Evolutionary conservation across 768 basidiomycete species (phyloP).

Genomic region (Mycena floridula): DNA sequence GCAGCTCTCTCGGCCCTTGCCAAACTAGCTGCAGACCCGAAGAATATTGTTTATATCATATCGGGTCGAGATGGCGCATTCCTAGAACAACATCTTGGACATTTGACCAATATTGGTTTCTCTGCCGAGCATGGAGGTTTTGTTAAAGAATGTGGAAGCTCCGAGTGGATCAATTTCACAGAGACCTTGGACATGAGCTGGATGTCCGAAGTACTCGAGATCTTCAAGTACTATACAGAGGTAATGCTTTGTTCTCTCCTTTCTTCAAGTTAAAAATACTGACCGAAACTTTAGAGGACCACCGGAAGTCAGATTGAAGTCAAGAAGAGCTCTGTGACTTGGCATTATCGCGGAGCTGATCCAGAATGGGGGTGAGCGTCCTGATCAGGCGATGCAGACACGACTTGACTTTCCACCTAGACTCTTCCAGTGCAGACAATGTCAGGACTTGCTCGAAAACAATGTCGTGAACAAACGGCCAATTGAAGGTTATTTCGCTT

Average conservation of each 20-base stretch:
- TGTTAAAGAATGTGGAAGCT: conserved; percentile 63
- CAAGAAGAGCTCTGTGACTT: conserved; percentile 97
- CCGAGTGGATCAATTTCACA: conserved; percentile 85
- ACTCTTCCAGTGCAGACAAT: conserved; percentile 92
- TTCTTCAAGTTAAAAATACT: neutral
- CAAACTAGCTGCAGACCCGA: conserved; percentile 69
- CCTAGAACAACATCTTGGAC: conserved; percentile 87
- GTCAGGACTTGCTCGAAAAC: conserved; percentile 93
- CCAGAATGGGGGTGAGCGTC: conserved; percentile 93
- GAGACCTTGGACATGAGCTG: conserved; percentile 92
- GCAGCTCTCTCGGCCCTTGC: conserved; percentile 70
- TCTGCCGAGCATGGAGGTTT: conserved; percentile 96
- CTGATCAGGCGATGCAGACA: neutral
- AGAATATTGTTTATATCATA: conserved; percentile 94
- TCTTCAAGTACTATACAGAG: conserved; percentile 96
- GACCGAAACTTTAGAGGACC: conserved; percentile 52
- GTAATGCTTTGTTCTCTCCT: conserved; percentile 27
- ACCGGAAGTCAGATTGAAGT: conserved; percentile 94
- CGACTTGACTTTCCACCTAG: conserved; percentile 26
- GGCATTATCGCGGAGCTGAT: conserved; percentile 92
- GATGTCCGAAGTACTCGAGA: conserved; percentile 93
- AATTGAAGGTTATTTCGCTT: conserved; percentile 66
- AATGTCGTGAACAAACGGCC: conserved; percentile 89
- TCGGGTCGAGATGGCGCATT: conserved; percentile 93
- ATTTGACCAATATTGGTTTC: conserved; percentile 78